Conservation (phyloP, 2,329 filamentous ascomycete species). For the Xylariaceae sp. region DNA sequence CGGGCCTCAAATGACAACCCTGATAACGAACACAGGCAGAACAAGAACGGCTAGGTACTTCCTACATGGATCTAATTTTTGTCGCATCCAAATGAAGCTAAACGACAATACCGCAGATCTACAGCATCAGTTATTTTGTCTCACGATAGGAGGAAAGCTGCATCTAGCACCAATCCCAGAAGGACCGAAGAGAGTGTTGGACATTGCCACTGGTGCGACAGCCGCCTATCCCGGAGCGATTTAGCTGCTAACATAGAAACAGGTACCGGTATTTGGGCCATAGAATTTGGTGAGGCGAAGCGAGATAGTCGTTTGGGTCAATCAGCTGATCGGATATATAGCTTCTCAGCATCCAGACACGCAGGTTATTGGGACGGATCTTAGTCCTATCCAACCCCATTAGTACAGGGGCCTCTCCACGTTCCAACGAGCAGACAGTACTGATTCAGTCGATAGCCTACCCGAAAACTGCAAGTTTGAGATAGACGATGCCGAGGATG, state of each 20-base stretch:
- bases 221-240: neutral
- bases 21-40: conserved; percentile 22
- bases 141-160: conserved; percentile 38
- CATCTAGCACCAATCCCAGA: conserved; percentile 41
- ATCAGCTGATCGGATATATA: conserved; percentile 8
- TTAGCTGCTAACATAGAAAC: conserved; percentile 7
- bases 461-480: conserved; percentile 52
- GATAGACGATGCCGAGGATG: conserved; percentile 51
- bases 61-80: neutral
- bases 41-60: conserved; percentile 29
- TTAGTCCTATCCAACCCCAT: conserved; percentile 44
- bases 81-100: neutral
- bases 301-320: neutral
- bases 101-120: conserved; percentile 30
- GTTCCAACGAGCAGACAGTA: neutral
- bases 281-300: conserved; percentile 37
- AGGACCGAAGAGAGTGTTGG: conserved; percentile 40
- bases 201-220: conserved; percentile 38
- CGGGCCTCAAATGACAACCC: conserved; percentile 1
- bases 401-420: conserved; percentile 22
- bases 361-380: conserved; percentile 40
- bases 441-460: conserved; percentile 27
- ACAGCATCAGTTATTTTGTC: conserved; percentile 36
- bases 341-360: conserved; percentile 37
- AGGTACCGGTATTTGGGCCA: conserved; percentile 48